Percentiles rank a stretch among this genome's conserved stretches.
phyloP scores from a whole-genome alignment of 169 alveolate genomes.

The Plasmodium ovale region DNA sequence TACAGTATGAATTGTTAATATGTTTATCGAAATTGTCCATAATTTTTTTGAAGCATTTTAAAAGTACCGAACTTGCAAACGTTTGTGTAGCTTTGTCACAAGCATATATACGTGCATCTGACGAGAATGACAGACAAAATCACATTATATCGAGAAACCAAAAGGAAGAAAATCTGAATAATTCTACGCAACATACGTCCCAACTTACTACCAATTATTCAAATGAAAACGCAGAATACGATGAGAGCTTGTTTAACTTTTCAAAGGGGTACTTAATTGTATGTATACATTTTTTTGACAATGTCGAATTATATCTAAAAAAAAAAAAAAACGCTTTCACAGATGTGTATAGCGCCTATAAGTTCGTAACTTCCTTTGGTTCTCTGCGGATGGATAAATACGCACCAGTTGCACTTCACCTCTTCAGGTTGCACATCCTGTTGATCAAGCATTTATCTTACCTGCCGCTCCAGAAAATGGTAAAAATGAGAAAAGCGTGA shows the following conservation, averaged over 20 bases:
- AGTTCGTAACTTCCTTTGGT: conserved; percentile 58
- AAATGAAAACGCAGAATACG: too few species aligned
- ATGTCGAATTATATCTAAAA: conserved; percentile 31
- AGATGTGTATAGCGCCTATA: conserved; percentile 57
- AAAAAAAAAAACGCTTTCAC: conserved; percentile 32
- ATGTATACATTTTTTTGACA: conserved; percentile 40
- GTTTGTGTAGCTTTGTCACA: conserved; percentile 62
- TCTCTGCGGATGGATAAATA: conserved; percentile 39
- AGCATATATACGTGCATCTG: conserved; percentile 60
- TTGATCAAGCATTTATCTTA: conserved; percentile 56
- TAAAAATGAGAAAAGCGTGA: neutral
- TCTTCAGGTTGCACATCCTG: conserved; percentile 31
- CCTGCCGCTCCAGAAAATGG: conserved; percentile 67
- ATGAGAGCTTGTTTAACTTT: conserved; percentile 28
- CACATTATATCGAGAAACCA: neutral
- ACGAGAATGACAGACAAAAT: conserved; percentile 57
- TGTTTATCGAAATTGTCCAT: conserved; percentile 54
- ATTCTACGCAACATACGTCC: too few species aligned
- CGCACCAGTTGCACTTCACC: conserved; percentile 40
- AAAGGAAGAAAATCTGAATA: neutral
- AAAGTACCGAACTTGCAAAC: conserved; percentile 54
- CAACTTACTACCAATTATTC: too few species aligned
- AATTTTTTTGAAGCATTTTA: conserved; percentile 41
- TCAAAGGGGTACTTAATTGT: conserved; percentile 36
- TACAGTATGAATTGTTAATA: conserved; percentile 55